Conservation (phyloP, 345 rosid genomes). For the Excoecaria agallocha region DNA sequence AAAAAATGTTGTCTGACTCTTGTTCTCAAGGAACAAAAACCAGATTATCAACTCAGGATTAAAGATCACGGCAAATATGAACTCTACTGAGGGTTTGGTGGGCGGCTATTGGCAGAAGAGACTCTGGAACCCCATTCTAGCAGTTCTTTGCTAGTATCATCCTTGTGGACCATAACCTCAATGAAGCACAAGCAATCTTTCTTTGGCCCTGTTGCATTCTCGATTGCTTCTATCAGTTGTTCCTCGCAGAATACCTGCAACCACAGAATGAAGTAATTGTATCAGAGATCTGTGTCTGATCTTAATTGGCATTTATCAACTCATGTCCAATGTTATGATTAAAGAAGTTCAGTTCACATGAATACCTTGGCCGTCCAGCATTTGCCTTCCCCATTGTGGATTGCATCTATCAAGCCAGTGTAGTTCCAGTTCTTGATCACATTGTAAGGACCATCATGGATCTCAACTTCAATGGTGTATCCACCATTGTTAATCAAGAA, state of each 20-base stretch:
- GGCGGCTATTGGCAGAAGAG: conserved; percentile 75
- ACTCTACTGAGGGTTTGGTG: conserved; percentile 61
- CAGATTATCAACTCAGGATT: background rate
- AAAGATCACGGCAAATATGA: background rate
- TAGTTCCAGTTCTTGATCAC: conserved; percentile 92
- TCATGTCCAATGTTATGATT: background rate
- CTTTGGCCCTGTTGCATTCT: conserved; percentile 48
- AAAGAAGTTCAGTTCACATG: background rate
- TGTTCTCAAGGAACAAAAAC: background rate
- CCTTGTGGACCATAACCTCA: conserved; percentile 71
- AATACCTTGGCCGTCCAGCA: conserved; percentile 82
- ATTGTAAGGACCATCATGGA: conserved; percentile 84
- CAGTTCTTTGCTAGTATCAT: conserved; percentile 83
- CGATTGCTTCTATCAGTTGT: conserved; percentile 58
- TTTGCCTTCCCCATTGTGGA: conserved; percentile 73
- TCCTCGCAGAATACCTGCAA: conserved; percentile 61
- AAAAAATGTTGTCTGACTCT: too few species aligned
- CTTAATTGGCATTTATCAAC: too few species aligned
- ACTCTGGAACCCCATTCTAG: conserved; percentile 80
- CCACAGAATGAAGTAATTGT: background rate
- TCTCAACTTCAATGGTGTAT: conserved; percentile 80
- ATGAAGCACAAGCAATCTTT: conserved; percentile 75
- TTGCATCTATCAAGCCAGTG: conserved; percentile 63
- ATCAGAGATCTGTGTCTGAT: background rate
- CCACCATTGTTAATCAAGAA: conserved; percentile 84